These are phyloP conservation scores for Apiospora arundinis DNA, from an alignment of 2,329 filamentous ascomycete species.

Conservation along the genomic window DNA sequence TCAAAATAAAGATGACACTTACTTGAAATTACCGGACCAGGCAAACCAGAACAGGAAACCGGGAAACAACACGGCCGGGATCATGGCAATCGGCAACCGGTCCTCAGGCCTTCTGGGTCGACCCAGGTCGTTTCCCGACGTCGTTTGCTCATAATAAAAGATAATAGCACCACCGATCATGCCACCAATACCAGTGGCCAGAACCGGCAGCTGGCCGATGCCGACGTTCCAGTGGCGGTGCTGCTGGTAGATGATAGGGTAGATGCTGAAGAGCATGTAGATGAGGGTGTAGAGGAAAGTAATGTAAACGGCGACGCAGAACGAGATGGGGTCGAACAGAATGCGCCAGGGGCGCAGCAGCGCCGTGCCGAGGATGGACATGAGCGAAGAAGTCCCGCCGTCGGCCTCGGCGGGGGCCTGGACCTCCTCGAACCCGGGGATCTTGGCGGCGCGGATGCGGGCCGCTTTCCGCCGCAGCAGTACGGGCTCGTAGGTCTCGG, in stretches of 20 bases:
- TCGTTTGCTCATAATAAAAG: slow-evolving; percentile 45
- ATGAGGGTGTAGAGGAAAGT: slow-evolving; percentile 58
- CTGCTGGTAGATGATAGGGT: slow-evolving; percentile 60
- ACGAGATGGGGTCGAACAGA: slow-evolving; percentile 59
- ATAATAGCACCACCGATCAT: slow-evolving; percentile 50
- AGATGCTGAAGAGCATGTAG: slow-evolving; percentile 66
- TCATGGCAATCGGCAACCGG: slow-evolving; percentile 65
- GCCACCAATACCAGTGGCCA: slow-evolving; percentile 56
- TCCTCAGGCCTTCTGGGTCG: slow-evolving; percentile 52
- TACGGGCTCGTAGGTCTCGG: slow-evolving; percentile 60
- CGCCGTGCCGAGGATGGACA: slow-evolving; percentile 56
- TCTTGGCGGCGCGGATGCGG: slow-evolving; percentile 54
- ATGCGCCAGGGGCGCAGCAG: slow-evolving; percentile 61
- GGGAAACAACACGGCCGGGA: slow-evolving; percentile 44
- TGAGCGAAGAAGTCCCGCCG: slow-evolving; percentile 45
- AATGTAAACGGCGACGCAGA: slow-evolving; percentile 58
- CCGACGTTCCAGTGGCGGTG: slow-evolving; percentile 60
- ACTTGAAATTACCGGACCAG: slow-evolving; percentile 52
- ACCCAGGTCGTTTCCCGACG: slow-evolving; percentile 45
- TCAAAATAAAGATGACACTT: slow-evolving; percentile 39
- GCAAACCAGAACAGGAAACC: slow-evolving; percentile 37
- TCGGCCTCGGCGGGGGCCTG: slow-evolving; percentile 53
- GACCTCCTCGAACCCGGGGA: slow-evolving; percentile 59
- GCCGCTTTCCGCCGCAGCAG: slow-evolving; percentile 60
- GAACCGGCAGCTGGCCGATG: slow-evolving; percentile 56